These are phyloP conservation scores for Cutaneotrichosporon sp. DNA, from an alignment of 1,284 basidiomycete species.

Conservation along the genomic window DNA sequence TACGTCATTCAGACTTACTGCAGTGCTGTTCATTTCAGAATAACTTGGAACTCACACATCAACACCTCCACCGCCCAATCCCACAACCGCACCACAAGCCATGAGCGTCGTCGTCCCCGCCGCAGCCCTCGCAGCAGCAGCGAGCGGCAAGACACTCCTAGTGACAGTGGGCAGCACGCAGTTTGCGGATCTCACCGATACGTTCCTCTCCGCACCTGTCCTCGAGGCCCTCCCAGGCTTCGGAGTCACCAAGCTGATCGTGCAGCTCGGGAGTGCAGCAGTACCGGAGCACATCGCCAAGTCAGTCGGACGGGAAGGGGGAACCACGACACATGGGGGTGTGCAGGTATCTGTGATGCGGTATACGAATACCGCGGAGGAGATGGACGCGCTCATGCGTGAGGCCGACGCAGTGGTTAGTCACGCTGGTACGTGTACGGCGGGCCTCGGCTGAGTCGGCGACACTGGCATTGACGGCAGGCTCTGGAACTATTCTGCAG, in stretches of 20 bases:
- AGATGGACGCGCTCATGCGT: conserved; percentile 56
- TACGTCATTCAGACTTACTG: no score
- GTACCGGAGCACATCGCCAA: conserved; percentile 23
- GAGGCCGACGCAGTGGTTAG: conserved; percentile 74
- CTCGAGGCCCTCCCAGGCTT: conserved; percentile 55
- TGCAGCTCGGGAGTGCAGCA: conserved; percentile 66
- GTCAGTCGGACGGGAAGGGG: conserved; percentile 1
- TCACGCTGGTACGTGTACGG: conserved; percentile 70
- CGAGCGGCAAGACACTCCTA: conserved; percentile 51
- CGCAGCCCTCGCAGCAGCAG: background rate
- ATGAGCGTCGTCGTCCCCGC: no score
- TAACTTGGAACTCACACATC: no score
- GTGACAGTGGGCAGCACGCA: conserved; percentile 85
- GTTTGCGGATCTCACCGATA: conserved; percentile 68
- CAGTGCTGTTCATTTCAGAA: no score
- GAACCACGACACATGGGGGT: background rate
- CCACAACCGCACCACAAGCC: background rate
- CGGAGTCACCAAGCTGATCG: conserved; percentile 58
- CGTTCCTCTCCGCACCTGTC: conserved; percentile 58
- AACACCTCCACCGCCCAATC: background rate
- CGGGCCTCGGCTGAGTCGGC: no score
- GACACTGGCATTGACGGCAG: conserved; percentile 50
- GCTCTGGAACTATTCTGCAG: conserved; percentile 90
- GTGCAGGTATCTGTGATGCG: conserved; percentile 59
- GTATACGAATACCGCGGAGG: conserved; percentile 64